Conservation (phyloP, 2,329 filamentous ascomycete genomes). For the Thielaviopsis populi region DNA sequence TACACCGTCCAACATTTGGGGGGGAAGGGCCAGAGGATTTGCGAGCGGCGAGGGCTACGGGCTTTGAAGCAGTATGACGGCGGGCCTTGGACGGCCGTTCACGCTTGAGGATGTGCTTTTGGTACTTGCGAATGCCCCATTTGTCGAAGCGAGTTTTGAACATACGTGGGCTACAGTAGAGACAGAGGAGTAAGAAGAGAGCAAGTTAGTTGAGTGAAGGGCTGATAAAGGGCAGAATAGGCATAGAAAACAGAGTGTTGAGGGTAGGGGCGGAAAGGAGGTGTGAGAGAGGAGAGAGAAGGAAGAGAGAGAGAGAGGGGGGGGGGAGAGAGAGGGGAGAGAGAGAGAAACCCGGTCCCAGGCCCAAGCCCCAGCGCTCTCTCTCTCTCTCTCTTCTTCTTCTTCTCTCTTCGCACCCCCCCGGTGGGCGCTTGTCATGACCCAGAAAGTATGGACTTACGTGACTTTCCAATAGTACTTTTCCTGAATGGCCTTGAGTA, state of each 20-base stretch:
- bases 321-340: background rate
- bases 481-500: constrained; percentile 12
- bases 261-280: background rate
- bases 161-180: constrained; percentile 12
- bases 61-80: background rate
- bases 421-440: too few species aligned
- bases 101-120: constrained; percentile 6
- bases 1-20: background rate
- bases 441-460: constrained; percentile 7
- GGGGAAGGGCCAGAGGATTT: background rate
- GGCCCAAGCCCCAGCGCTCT: too few species aligned
- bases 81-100: background rate
- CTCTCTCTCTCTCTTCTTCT: background rate
- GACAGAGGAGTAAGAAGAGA: background rate
- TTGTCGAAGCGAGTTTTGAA: constrained; percentile 17
- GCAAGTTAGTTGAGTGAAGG: background rate
- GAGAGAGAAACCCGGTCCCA: background rate
- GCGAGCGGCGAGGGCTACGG: background rate
- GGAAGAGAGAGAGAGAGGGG: background rate
- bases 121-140: constrained; percentile 17
- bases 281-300: background rate
- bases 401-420: too few species aligned
- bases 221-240: too few species aligned
- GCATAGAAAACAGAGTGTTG: too few species aligned
- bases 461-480: constrained; percentile 16